Conservation (phyloP, 176 grass and related monocot genomes). For the Eleusine indica region DNA sequence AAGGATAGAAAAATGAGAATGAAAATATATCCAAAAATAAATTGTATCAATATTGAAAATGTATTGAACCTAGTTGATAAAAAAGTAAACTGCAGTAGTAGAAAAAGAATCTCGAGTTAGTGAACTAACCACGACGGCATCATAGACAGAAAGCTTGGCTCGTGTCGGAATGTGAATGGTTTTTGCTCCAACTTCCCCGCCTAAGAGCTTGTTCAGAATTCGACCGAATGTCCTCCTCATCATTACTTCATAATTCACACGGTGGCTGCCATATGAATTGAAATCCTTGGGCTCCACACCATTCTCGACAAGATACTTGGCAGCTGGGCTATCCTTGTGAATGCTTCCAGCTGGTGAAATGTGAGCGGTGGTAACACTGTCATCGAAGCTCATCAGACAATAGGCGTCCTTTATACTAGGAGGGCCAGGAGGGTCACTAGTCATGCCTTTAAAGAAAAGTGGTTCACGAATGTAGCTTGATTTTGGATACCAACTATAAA, state of each 20-base stretch:
- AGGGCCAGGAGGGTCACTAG: slow-evolving; percentile 48
- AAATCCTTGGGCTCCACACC: slow-evolving; percentile 49
- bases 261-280: slow-evolving; percentile 67
- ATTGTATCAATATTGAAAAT: not conserved
- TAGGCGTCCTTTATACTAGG: slow-evolving; percentile 58
- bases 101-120: not conserved
- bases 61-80: not conserved
- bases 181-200: slow-evolving; percentile 37
- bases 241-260: slow-evolving; percentile 42
- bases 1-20: not conserved
- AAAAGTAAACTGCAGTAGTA: not conserved
- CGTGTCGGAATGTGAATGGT: slow-evolving; percentile 44
- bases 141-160: slow-evolving; percentile 51
- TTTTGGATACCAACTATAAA: slow-evolving; percentile 55
- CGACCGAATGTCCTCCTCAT: slow-evolving; percentile 57
- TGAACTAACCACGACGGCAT: slow-evolving; percentile 50
- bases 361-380: slow-evolving; percentile 59
- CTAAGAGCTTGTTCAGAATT: slow-evolving; percentile 54
- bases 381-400: slow-evolving; percentile 54
- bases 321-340: slow-evolving; percentile 69
- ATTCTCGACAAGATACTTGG: slow-evolving; percentile 52
- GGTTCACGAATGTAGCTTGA: slow-evolving; percentile 59
- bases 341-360: slow-evolving; percentile 72
- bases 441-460: slow-evolving; percentile 59
- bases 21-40: not conserved